Evolutionary conservation across 2,329 filamentous ascomycete genomes (phyloP).

Genomic region (Aspergillus tubingensis): DNA sequence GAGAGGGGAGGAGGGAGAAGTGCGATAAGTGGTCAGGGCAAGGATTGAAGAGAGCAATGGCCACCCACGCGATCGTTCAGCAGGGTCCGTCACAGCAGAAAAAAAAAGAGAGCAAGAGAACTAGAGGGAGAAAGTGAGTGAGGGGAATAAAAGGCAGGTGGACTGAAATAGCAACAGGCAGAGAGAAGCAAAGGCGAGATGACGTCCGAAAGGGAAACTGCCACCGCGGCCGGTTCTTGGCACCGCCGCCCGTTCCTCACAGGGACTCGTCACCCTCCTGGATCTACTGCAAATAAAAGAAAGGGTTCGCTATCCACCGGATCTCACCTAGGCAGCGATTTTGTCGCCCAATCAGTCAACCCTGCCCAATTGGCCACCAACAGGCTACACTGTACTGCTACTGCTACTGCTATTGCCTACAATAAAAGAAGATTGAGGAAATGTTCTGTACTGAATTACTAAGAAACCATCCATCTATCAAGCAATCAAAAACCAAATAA

Average conservation of each 20-base stretch:
- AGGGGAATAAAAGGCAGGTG: constrained; percentile 1
- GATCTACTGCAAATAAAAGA: neutral
- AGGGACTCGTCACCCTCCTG: constrained; percentile 12
- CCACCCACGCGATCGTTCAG: neutral
- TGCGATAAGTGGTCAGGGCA: constrained; percentile 10
- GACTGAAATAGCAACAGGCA: neutral
- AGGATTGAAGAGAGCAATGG: constrained; percentile 5
- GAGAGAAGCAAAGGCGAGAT: constrained; percentile 17
- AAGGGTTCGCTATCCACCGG: neutral
- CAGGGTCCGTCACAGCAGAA: too few species aligned
- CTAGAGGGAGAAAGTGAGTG: constrained; percentile 18
- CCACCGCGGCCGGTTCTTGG: constrained; percentile 27
- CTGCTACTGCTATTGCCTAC: neutral
- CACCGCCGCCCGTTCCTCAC: constrained; percentile 20
- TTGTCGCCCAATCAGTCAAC: neutral
- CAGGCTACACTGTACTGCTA: neutral
- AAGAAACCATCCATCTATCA: neutral
- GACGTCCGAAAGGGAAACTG: constrained; percentile 36
- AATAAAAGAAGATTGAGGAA: too few species aligned
- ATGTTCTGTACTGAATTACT: too few species aligned
- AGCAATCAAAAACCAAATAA: neutral
- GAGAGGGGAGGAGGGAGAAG: constrained; percentile 12
- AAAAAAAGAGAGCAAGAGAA: constrained; percentile 2
- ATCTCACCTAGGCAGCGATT: neutral
- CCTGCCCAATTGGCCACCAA: neutral